Evolutionary conservation across 768 basidiomycete species (phyloP).

Genomic region (Russula foetens): DNA sequence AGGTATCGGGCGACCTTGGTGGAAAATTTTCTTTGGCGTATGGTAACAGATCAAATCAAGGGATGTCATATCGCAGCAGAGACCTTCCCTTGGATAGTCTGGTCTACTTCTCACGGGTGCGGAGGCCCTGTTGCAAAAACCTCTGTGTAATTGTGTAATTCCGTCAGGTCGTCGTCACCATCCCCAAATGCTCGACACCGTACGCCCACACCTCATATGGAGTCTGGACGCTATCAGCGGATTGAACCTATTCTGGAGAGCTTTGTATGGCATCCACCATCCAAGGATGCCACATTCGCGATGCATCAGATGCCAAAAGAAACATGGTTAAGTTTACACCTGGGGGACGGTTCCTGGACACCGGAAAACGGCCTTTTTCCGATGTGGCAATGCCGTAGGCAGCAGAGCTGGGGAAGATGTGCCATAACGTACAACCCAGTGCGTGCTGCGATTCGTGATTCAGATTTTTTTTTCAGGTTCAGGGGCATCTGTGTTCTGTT

Average conservation of each 20-base stretch:
- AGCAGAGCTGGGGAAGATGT: too few species aligned
- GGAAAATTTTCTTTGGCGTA: constrained; percentile 74
- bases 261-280: too few species aligned
- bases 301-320: neutral
- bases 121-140: neutral
- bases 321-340: neutral
- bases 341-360: neutral
- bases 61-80: neutral
- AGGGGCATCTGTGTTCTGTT: neutral
- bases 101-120: neutral
- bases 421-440: neutral
- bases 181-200: neutral
- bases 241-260: neutral
- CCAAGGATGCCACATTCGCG: too few species aligned
- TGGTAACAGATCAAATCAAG: constrained; percentile 42
- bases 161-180: too few species aligned
- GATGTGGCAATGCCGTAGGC: constrained; percentile 5
- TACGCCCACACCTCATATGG: neutral
- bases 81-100: neutral
- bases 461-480: neutral
- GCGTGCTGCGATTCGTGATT: neutral
- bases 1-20: constrained; percentile 75
- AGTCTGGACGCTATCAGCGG: neutral
- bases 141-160: too few species aligned
- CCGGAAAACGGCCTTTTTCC: neutral